Base-by-base conservation (phyloP, 169 alveolate genomes). In the Plasmodium gaboni region DNA sequence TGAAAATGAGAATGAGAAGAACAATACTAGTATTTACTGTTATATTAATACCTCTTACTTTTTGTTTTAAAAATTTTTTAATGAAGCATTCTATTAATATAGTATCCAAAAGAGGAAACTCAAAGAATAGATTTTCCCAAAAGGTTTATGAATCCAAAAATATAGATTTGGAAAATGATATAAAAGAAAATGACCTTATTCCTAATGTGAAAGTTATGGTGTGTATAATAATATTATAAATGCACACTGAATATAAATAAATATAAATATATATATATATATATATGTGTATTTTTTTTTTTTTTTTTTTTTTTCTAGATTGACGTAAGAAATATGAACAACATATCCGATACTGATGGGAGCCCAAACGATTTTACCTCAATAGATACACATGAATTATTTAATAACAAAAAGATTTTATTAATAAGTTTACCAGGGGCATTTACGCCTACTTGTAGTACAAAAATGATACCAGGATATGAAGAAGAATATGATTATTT, bases 381-480 rank as follows among this genome's bases (percentile, higher is more conserved):
- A 15, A 55, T 83, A 42, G 67, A 83, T 26, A 83, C 91, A 3
- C 91, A 83, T 63, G 85, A 83, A 48, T 50, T 90, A 50, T 93
- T 93, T 91, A 44, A 61, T 48, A 86, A 76, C 55, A 87, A 88
- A 42, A 74, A 91, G 26, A 93, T 93, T 26, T 73, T 93, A 22
- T 38, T 93, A 60, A 87, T 93, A 44, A 63, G 92, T 24, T 72
- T 93, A 2, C 95, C 95, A 5, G 95, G 95, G 19, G 94, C 95
- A 6, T 93, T 93, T 90, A 93, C 95, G 38, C 95, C 95, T 12
- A 87, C 93, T n/a, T 93, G 95, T 68, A 69, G 93, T 15, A 65
- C 93, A 22, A 63, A 85, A 72, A 93, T 90, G 85, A 70, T 93
- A 38, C 95, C 95, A 32, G 78, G 68, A 55, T 93, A 85, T 65